A percentile compares a stretch with the other conserved stretches of the same genome.
phyloP scores from a whole-genome alignment of 345 rosid genomes.

The Dovyalis caffra region DNA sequence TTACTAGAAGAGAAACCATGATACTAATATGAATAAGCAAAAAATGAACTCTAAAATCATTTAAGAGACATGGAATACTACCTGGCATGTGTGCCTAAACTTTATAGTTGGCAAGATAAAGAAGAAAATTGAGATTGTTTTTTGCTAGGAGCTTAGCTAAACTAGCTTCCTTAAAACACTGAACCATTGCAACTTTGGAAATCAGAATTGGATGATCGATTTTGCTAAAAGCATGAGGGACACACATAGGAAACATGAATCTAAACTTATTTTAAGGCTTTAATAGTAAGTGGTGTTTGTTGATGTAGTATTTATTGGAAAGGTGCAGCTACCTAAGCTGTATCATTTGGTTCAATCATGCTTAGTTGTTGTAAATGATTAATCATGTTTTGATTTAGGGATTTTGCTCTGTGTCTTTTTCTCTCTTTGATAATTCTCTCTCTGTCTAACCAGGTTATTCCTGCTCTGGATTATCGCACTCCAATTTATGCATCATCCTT shows the following conservation, averaged over 20 bases:
- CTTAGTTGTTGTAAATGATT: not conserved
- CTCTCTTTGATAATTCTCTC: conserved; percentile 9
- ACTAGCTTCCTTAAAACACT: not conserved
- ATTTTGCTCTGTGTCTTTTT: not conserved
- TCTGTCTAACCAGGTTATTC: conserved; percentile 69
- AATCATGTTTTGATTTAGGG: not conserved
- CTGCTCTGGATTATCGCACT: conserved; percentile 78
- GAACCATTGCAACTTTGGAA: not conserved
- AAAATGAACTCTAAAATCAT: too few species aligned
- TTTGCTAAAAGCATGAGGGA: not conserved
- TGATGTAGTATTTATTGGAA: not conserved
- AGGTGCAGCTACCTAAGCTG: not conserved
- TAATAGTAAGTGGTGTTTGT: not conserved
- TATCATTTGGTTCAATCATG: not conserved
- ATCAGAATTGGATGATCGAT: not conserved
- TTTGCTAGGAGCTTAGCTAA: not conserved
- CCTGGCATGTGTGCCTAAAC: not conserved
- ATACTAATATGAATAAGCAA: not conserved
- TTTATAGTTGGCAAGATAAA: not conserved
- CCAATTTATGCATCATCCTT: conserved; percentile 95
- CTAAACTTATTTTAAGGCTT: not conserved
- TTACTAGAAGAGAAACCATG: not conserved
- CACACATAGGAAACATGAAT: not conserved
- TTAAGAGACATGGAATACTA: not conserved
- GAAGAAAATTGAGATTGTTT: not conserved